Conservation (phyloP, 768 basidiomycete species). For the Gautieria morchelliformis region DNA sequence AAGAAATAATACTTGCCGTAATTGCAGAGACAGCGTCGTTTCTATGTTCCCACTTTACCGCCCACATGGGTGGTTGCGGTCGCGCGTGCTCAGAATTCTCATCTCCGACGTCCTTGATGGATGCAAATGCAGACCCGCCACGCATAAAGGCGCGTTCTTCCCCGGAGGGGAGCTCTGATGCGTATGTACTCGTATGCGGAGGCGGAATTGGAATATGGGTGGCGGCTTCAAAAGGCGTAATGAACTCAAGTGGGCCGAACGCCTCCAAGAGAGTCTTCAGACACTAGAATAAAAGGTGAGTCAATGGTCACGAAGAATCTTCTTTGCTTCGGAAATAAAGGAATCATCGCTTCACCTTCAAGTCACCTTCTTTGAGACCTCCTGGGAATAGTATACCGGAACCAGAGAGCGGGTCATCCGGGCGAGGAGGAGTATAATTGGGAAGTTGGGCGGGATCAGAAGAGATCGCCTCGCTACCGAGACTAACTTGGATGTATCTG, state of each 20-base stretch:
- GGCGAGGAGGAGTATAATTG: constrained; percentile 2
- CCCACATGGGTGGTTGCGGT: constrained; percentile 41
- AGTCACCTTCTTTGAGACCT: neutral
- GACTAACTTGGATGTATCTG: constrained; percentile 9
- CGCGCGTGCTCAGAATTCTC: neutral
- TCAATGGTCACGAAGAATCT: neutral
- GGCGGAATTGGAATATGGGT: neutral
- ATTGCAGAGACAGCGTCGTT: constrained; percentile 68
- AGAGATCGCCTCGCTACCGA: constrained; percentile 5
- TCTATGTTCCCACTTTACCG: constrained; percentile 70
- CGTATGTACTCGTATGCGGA: neutral
- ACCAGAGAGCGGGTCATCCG: constrained; percentile 9
- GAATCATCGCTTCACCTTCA: constrained; percentile 1
- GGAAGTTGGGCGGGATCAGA: neutral
- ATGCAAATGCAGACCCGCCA: constrained; percentile 33
- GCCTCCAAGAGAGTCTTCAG: constrained; percentile 35
- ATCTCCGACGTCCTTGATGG: constrained; percentile 40
- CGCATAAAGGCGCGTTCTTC: neutral
- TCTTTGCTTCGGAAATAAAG: too few species aligned
- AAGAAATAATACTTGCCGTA: constrained; percentile 36
- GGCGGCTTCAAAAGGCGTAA: constrained; percentile 25
- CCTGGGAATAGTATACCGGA: constrained; percentile 6
- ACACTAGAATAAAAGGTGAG: constrained; percentile 7
- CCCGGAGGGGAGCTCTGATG: neutral
- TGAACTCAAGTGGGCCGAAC: constrained; percentile 59